phyloP scores from a whole-genome alignment of 495 filamentous ascomycete species.

The Penicillium flavigenum region DNA sequence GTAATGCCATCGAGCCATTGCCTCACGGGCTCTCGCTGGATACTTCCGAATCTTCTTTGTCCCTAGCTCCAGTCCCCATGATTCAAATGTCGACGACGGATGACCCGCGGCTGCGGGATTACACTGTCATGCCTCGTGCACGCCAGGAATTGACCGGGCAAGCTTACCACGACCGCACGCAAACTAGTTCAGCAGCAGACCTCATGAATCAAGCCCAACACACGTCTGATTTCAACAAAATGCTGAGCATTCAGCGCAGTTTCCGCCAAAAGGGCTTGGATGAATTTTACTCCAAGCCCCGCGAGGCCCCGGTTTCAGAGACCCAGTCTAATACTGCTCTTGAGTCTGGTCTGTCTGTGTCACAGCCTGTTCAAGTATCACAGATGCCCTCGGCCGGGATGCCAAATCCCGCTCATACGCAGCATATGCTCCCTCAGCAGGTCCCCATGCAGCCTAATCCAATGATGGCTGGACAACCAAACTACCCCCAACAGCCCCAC shows the following conservation, averaged over 20 bases:
- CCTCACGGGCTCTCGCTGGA: conserved; percentile 71
- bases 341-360: conserved; percentile 49
- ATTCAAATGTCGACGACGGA: conserved; percentile 76
- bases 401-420: conserved; percentile 40
- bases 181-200: conserved; percentile 75
- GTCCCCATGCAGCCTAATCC: conserved; percentile 21
- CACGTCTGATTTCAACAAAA: conserved; percentile 86
- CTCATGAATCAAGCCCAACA: conserved; percentile 85
- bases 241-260: conserved; percentile 68
- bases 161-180: conserved; percentile 83
- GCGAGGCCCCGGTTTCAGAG: conserved; percentile 64
- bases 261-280: conserved; percentile 74
- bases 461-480: conserved; percentile 42
- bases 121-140: conserved; percentile 77
- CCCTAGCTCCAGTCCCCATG: conserved; percentile 74
- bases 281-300: conserved; percentile 73
- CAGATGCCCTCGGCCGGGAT: conserved; percentile 41
- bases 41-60: conserved; percentile 56
- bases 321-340: conserved; percentile 48
- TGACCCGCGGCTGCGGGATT: conserved; percentile 76
- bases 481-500: conserved; percentile 38
- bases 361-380: conserved; percentile 47
- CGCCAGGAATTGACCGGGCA: conserved; percentile 88
- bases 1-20: conserved; percentile 63
- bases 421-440: conserved; percentile 42